These are phyloP conservation scores for Penicillium goetzii DNA, from an alignment of 495 filamentous ascomycete species.

Conservation along the genomic window DNA sequence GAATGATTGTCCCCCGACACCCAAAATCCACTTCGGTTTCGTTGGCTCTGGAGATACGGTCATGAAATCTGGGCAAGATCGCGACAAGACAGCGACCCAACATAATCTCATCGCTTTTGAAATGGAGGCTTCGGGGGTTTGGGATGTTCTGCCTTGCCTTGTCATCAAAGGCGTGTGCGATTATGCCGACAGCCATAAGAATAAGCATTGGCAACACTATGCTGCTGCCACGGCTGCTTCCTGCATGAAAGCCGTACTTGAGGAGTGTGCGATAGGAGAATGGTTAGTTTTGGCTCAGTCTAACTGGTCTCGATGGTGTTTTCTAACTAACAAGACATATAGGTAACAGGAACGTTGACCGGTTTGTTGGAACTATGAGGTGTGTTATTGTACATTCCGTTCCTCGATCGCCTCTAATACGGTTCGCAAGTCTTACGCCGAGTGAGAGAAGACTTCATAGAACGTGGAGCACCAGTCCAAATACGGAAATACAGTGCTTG, in stretches of 20 bases:
- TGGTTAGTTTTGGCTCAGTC: neutral
- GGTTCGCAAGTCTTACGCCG: no score
- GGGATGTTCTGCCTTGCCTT: neutral
- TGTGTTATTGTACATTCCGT: no score
- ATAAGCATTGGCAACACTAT: neutral
- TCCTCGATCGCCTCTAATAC: no score
- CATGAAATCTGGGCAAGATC: constrained; percentile 4
- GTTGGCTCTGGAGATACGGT: neutral
- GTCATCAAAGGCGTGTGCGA: constrained; percentile 1
- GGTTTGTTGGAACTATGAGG: no score
- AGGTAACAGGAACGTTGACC: neutral
- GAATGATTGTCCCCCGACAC: neutral
- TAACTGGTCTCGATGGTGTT: neutral
- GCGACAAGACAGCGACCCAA: neutral
- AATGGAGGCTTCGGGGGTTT: neutral
- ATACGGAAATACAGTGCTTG: no score
- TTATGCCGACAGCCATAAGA: constrained; percentile 8
- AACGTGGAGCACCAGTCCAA: no score
- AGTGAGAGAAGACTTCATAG: no score
- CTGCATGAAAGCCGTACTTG: constrained; percentile 4
- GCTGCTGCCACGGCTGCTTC: constrained; percentile 3
- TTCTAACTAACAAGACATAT: neutral
- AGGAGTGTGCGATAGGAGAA: constrained; percentile 1
- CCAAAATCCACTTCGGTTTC: neutral
- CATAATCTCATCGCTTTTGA: neutral